Percentiles rank a stretch among this genome's conserved stretches.
These are phyloP conservation scores for Talaromyces sp. DNA, from an alignment of 2,329 filamentous ascomycete species.

Conservation along the genomic window DNA sequence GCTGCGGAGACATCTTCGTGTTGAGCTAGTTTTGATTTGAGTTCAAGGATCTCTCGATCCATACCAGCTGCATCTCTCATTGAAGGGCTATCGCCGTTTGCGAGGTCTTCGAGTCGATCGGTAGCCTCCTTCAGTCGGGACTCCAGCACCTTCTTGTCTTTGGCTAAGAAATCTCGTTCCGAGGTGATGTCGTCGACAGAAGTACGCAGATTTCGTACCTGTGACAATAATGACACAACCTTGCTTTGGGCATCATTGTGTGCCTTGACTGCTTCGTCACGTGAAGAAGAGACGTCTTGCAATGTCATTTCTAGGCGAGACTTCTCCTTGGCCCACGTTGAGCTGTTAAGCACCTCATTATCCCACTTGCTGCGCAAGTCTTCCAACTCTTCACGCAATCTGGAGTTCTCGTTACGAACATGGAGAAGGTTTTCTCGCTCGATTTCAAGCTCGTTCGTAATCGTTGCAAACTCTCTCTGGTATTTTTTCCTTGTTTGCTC, in stretches of 20 bases:
- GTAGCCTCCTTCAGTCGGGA: conserved; percentile 81
- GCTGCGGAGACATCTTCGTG: conserved; percentile 90
- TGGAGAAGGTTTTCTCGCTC: conserved; percentile 87
- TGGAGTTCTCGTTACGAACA: conserved; percentile 76
- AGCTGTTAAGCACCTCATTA: conserved; percentile 94
- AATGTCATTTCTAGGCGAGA: conserved; percentile 84
- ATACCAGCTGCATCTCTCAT: conserved; percentile 85
- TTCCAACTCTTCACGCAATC: conserved; percentile 92
- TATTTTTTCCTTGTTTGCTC: conserved; percentile 98
- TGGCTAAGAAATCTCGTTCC: conserved; percentile 77
- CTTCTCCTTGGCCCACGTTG: conserved; percentile 98
- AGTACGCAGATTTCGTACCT: conserved; percentile 78
- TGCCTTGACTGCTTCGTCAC: conserved; percentile 86
- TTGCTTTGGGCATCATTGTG: conserved; percentile 95
- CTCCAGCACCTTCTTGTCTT: conserved; percentile 89
- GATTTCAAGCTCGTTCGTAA: conserved; percentile 89
- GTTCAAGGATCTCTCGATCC: conserved; percentile 82
- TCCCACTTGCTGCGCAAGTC: conserved; percentile 96
- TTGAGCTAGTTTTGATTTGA: conserved; percentile 84
- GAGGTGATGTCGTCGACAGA: conserved; percentile 80
- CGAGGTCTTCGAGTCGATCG: conserved; percentile 81
- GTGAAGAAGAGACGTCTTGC: conserved; percentile 81
- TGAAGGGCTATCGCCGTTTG: conserved; percentile 78
- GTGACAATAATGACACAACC: conserved; percentile 83
- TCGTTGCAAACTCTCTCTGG: conserved; percentile 81